Percentiles rank a stretch among this genome's conserved stretches.
These are phyloP conservation scores for Diaporthe nobilis DNA, from an alignment of 2,329 filamentous ascomycete species.

Conservation along the genomic window DNA sequence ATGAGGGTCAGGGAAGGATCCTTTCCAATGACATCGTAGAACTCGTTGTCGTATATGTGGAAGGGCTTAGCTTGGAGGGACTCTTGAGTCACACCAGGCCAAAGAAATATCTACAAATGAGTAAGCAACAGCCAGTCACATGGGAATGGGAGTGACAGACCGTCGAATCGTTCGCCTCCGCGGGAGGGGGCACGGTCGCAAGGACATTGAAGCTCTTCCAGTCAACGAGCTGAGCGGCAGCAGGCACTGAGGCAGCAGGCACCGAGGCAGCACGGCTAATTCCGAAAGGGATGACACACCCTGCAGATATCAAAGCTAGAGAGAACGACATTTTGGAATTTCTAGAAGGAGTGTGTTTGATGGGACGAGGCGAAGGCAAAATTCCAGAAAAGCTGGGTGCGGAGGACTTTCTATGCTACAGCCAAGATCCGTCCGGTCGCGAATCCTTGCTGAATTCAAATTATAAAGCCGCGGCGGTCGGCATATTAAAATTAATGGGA, in stretches of 20 bases:
- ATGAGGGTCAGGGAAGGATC: constrained; percentile 65
- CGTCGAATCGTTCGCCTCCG: constrained; percentile 52
- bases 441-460: constrained; percentile 7
- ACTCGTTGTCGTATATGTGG: constrained; percentile 66
- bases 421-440: neutral
- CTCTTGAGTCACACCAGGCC: constrained; percentile 57
- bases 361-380: neutral
- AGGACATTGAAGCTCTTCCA: constrained; percentile 61
- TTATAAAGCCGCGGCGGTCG: neutral
- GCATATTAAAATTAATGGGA: constrained; percentile 19
- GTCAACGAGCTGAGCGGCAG: constrained; percentile 58
- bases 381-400: neutral
- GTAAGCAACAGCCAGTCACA: neutral
- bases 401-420: constrained; percentile 10
- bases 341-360: constrained; percentile 7
- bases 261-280: constrained; percentile 17
- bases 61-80: constrained; percentile 56
- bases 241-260: constrained; percentile 49
- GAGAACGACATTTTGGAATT: constrained; percentile 15
- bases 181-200: constrained; percentile 54
- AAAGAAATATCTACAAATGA: constrained; percentile 54
- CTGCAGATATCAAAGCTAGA: neutral
- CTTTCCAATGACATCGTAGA: constrained; percentile 63
- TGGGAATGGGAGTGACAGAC: neutral
- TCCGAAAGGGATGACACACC: constrained; percentile 8